Percentiles rank a stretch among this genome's conserved stretches.
Conservation (phyloP, 2,329 filamentous ascomycete species). For the Aspergillus fumigatus region DNA sequence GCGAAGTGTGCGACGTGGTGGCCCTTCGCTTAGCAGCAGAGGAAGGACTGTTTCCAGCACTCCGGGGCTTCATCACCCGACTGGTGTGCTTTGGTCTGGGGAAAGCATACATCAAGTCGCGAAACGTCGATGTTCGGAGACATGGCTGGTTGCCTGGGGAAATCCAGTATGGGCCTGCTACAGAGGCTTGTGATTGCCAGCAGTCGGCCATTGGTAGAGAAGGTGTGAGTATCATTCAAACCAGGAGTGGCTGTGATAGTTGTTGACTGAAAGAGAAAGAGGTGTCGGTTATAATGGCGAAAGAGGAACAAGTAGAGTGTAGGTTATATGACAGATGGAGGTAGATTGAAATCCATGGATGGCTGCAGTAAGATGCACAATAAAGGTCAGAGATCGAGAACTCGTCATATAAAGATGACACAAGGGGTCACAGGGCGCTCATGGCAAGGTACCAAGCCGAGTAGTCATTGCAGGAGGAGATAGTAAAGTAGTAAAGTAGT, state of each 20-base stretch:
- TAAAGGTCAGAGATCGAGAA: constrained; percentile 14
- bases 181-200: constrained; percentile 23
- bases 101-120: constrained; percentile 45
- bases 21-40: constrained; percentile 48
- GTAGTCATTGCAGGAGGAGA: neutral
- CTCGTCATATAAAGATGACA: constrained; percentile 18
- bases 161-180: constrained; percentile 26
- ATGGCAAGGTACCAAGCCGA: constrained; percentile 18
- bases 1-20: constrained; percentile 46
- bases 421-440: constrained; percentile 18
- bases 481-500: constrained; percentile 1
- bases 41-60: constrained; percentile 65
- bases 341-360: constrained; percentile 15
- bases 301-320: neutral
- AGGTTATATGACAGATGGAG: constrained; percentile 15
- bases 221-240: neutral
- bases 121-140: constrained; percentile 20
- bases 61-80: constrained; percentile 60
- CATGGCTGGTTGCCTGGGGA: constrained; percentile 17
- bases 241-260: constrained; percentile 1
- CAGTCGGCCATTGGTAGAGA: constrained; percentile 28
- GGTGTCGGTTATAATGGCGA: neutral
- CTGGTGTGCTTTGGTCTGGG: constrained; percentile 46
- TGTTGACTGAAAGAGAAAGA: neutral
- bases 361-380: constrained; percentile 17